Percentiles rank a stretch among this genome's conserved stretches.
Evolutionary conservation across 2,329 filamentous ascomycete genomes (phyloP).

Genomic region (Periconia digitata): DNA sequence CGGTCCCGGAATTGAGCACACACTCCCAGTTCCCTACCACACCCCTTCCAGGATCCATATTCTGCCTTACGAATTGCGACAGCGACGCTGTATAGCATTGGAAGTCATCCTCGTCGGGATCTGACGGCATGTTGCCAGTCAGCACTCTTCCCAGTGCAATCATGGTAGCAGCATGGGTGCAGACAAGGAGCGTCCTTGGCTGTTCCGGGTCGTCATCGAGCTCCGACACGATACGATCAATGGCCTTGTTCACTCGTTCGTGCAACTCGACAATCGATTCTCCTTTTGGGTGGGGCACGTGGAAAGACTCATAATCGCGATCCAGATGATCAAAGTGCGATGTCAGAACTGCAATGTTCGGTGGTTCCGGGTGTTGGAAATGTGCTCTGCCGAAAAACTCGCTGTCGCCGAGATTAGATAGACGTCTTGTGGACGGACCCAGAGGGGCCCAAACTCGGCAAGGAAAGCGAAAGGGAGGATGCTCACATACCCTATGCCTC

Average conservation of each 20-base stretch:
- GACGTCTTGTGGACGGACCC: conserved; percentile 47
- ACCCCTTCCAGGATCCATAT: conserved; percentile 55
- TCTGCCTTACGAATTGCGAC: conserved; percentile 64
- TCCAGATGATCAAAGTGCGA: conserved; percentile 68
- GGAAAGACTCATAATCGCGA: conserved; percentile 59
- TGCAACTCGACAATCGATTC: conserved; percentile 82
- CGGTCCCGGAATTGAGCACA: conserved; percentile 79
- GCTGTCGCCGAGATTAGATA: conserved; percentile 49
- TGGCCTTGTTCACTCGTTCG: conserved; percentile 70
- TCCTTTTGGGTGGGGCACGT: conserved; percentile 70
- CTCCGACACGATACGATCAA: conserved; percentile 69
- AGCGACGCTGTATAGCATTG: conserved; percentile 80
- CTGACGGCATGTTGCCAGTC: conserved; percentile 74
- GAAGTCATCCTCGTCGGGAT: conserved; percentile 76
- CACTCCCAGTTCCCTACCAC: conserved; percentile 80
- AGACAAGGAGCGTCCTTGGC: conserved; percentile 71
- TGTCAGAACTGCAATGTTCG: conserved; percentile 61
- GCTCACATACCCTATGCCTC: conserved; percentile 54
- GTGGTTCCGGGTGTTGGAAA: conserved; percentile 82
- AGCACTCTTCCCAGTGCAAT: conserved; percentile 83
- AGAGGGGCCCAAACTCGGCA: not conserved
- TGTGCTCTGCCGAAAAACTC: conserved; percentile 91
- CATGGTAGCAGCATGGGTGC: conserved; percentile 85
- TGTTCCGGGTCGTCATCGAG: conserved; percentile 69
- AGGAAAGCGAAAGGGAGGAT: not conserved